Conservation (phyloP, 2,329 filamentous ascomycete genomes). For the Chrysoporthe puriensis region DNA sequence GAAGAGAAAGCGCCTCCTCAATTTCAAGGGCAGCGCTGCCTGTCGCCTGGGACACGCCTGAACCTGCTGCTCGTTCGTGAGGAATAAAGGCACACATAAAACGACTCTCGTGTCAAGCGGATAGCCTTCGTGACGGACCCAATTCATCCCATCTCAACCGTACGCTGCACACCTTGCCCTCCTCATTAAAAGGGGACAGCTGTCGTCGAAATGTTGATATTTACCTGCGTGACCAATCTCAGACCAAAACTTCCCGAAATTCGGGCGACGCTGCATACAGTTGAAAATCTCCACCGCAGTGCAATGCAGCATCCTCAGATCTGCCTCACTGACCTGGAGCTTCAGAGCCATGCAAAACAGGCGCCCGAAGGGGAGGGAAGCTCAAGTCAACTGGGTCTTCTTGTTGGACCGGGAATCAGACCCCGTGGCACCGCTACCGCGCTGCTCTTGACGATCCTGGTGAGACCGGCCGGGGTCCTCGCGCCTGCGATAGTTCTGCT, state of each 20-base stretch:
- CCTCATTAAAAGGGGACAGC: neutral
- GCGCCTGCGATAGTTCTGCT: conserved; percentile 37
- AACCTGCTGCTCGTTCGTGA: neutral
- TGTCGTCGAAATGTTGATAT: neutral
- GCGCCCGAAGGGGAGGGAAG: neutral
- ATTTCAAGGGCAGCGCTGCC: neutral
- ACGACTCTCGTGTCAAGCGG: neutral
- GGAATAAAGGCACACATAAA: neutral
- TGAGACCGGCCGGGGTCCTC: conserved; percentile 10
- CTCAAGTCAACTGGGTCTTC: conserved; percentile 4
- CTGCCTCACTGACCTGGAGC: neutral
- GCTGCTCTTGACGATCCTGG: neutral
- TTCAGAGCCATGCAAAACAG: neutral
- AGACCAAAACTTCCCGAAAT: neutral
- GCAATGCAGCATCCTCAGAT: neutral
- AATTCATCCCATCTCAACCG: neutral
- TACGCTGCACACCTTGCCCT: neutral
- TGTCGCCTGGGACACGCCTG: neutral
- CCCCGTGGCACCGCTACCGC: conserved; percentile 18
- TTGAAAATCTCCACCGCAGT: neutral
- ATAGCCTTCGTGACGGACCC: neutral
- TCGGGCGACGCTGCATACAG: neutral
- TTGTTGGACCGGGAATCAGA: conserved; percentile 22
- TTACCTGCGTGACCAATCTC: neutral
- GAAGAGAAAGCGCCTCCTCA: neutral